Conservation (phyloP, 2,329 filamentous ascomycete species). For the Botryotinia convoluta region DNA sequence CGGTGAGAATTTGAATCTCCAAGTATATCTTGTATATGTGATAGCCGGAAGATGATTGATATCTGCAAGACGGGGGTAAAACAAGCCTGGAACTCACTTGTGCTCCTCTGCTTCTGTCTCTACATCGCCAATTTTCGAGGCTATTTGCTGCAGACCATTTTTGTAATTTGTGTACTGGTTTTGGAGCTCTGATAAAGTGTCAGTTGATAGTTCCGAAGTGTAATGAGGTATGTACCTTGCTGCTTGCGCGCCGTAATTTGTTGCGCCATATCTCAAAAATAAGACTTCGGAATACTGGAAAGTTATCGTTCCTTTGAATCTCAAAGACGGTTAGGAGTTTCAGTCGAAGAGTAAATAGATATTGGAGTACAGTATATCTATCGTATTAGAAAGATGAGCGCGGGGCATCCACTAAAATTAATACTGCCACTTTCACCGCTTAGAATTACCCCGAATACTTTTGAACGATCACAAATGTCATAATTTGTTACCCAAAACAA, state of each 20-base stretch:
- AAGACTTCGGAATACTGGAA: not conserved
- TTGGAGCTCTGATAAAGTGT: slow-evolving; percentile 63
- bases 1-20: slow-evolving; percentile 26
- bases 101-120: slow-evolving; percentile 98
- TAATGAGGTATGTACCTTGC: slow-evolving; percentile 34
- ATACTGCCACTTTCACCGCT: slow-evolving; percentile 17
- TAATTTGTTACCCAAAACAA: slow-evolving; percentile 5
- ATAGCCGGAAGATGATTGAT: not conserved
- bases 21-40: not conserved
- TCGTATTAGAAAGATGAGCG: not conserved
- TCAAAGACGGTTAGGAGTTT: not conserved
- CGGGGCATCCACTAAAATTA: slow-evolving; percentile 10
- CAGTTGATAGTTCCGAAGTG: slow-evolving; percentile 13
- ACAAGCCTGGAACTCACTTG: slow-evolving; percentile 63
- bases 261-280: slow-evolving; percentile 32
- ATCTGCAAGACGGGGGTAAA: not conserved
- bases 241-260: slow-evolving; percentile 39
- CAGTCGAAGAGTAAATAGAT: not conserved
- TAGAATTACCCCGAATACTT: slow-evolving; percentile 2
- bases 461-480: not conserved
- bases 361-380: not conserved
- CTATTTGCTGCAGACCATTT: slow-evolving; percentile 81
- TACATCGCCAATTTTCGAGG: slow-evolving; percentile 94
- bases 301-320: not conserved
- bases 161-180: slow-evolving; percentile 76